Percentiles rank a stretch among this genome's conserved stretches.
Conservation (phyloP, 1,284 basidiomycete genomes). For the Stygiomarasmius scandens region DNA sequence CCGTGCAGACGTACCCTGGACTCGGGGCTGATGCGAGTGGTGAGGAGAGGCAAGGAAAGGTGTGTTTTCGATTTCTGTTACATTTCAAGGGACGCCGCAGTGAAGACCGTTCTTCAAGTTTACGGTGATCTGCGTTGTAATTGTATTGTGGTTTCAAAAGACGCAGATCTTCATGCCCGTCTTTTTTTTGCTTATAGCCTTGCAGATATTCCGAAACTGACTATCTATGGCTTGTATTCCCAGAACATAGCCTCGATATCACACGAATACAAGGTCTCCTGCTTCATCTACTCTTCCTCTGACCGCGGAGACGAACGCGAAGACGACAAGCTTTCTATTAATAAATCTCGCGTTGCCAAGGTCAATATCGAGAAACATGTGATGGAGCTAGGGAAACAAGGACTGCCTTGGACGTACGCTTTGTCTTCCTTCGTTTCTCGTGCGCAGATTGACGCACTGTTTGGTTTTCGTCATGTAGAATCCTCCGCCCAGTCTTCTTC, state of each 20-base stretch:
- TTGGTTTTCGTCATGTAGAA: background rate
- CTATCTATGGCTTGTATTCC: too few species aligned
- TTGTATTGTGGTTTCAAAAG: too few species aligned
- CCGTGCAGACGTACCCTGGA: constrained; percentile 42
- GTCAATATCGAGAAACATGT: constrained; percentile 42
- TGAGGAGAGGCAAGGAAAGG: constrained; percentile 45
- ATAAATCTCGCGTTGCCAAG: constrained; percentile 31
- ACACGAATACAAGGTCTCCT: constrained; percentile 35
- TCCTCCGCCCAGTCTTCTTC: constrained; percentile 29
- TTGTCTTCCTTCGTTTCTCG: background rate
- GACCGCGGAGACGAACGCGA: constrained; percentile 38
- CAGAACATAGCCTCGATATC: constrained; percentile 38
- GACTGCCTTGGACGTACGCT: constrained; percentile 41
- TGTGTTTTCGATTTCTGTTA: too few species aligned
- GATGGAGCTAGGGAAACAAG: constrained; percentile 31
- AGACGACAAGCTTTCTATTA: constrained; percentile 24
- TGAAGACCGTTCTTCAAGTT: too few species aligned
- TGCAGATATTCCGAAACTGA: background rate
- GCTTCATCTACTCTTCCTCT: constrained; percentile 38
- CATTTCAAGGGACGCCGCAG: too few species aligned
- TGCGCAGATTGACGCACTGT: background rate
- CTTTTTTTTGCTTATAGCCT: too few species aligned
- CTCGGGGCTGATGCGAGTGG: constrained; percentile 40
- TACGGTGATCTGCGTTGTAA: too few species aligned
- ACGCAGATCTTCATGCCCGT: too few species aligned